A percentile compares a stretch with the other conserved stretches of the same genome.
phyloP scores from a whole-genome alignment of 805 yeast genomes.

The Cyberlindnera xylosilytica region DNA sequence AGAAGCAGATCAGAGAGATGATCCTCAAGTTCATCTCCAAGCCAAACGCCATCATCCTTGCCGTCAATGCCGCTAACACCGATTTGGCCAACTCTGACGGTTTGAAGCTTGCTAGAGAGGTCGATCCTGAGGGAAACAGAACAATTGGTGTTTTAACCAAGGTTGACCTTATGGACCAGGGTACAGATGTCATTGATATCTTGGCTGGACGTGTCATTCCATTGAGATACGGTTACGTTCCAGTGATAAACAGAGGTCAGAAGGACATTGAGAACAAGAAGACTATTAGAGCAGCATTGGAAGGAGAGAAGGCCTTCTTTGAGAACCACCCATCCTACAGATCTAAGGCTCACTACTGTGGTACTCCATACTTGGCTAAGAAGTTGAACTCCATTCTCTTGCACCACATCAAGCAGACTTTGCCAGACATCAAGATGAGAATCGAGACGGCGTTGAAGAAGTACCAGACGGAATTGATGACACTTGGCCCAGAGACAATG shows the following conservation, averaged over 20 bases:
- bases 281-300: slow-evolving; percentile 82
- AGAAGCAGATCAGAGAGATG: slow-evolving; percentile 85
- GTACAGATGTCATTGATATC: slow-evolving; percentile 94
- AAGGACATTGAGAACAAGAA: slow-evolving; percentile 88
- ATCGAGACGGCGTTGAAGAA: slow-evolving; percentile 82
- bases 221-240: slow-evolving; percentile 91
- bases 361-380: slow-evolving; percentile 96
- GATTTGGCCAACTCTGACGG: slow-evolving; percentile 96
- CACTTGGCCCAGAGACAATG: slow-evolving; percentile 84
- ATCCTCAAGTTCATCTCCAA: slow-evolving; percentile 87
- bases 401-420: slow-evolving; percentile 82
- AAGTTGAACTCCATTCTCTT: slow-evolving; percentile 83
- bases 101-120: slow-evolving; percentile 91
- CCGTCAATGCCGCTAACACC: slow-evolving; percentile 96
- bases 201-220: slow-evolving; percentile 95
- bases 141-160: slow-evolving; percentile 94
- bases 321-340: slow-evolving; percentile 89
- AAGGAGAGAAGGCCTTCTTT: slow-evolving; percentile 76
- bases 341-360: slow-evolving; percentile 93
- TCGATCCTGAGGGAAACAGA: slow-evolving; percentile 94
- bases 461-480: slow-evolving; percentile 72
- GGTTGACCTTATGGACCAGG: slow-evolving; percentile 96
- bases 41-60: slow-evolving; percentile 92
- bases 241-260: slow-evolving; percentile 96
- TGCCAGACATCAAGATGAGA: slow-evolving; percentile 91